Evolutionary conservation across 768 basidiomycete species (phyloP).

Genomic region (Amanita rimosa): DNA sequence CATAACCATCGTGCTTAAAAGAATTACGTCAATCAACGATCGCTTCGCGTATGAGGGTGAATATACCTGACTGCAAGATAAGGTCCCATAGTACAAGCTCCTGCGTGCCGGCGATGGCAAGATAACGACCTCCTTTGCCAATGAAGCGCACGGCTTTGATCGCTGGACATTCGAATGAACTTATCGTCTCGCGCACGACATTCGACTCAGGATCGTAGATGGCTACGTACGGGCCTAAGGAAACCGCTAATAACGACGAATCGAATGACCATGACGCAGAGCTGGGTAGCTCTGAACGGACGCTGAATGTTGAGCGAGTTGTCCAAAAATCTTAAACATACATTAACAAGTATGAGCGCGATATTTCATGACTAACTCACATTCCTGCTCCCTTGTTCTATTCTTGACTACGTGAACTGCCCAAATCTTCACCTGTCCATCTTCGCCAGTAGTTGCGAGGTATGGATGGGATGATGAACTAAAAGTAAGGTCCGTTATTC

Average conservation of each 20-base stretch:
- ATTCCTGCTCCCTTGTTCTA: conserved; percentile 38
- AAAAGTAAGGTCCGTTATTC: conserved; percentile 60
- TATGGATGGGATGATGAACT: conserved; percentile 36
- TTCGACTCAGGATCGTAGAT: conserved; percentile 67
- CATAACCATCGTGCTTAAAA: conserved; percentile 1
- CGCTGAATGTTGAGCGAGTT: conserved; percentile 59
- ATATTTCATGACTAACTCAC: conserved; percentile 22
- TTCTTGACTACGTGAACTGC: conserved; percentile 36
- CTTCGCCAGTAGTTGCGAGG: conserved; percentile 66
- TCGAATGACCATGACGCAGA: conserved; percentile 76
- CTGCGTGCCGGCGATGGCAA: conserved; percentile 39
- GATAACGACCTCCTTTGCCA: conserved; percentile 58
- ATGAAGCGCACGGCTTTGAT: conserved; percentile 49
- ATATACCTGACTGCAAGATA: conserved; percentile 47
- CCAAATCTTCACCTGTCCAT: conserved; percentile 78
- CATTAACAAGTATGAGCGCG: conserved; percentile 2
- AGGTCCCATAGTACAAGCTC: conserved; percentile 68
- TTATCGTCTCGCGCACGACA: conserved; percentile 46
- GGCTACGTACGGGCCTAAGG: conserved; percentile 53
- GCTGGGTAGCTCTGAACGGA: conserved; percentile 56
- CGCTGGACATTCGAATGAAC: conserved; percentile 38
- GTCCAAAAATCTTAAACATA: conserved; percentile 58
- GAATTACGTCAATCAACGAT: neutral
- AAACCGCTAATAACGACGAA: conserved; percentile 72
- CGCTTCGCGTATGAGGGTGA: neutral